A percentile compares a stretch with the other conserved stretches of the same genome.
Evolutionary conservation across 495 filamentous ascomycete species (phyloP).

Genomic region (Echria macrotheca): DNA sequence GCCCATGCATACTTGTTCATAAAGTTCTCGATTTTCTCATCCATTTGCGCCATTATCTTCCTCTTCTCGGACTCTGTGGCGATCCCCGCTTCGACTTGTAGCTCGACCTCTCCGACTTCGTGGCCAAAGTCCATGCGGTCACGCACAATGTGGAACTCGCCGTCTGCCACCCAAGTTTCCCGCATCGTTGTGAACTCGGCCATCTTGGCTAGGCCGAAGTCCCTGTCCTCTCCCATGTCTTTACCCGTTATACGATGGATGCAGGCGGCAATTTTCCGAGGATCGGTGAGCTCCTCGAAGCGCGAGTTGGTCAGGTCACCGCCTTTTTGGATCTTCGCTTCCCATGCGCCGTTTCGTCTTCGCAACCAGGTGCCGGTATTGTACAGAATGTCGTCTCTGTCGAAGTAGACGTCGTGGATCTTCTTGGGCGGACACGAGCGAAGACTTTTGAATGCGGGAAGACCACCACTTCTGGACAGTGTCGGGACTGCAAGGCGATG

Average conservation of each 20-base stretch:
- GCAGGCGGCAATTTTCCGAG: constrained; percentile 7
- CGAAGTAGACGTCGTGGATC: constrained; percentile 33
- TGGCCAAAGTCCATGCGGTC: constrained; percentile 35
- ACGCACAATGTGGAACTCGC: constrained; percentile 30
- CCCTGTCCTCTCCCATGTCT: not conserved
- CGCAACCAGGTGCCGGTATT: constrained; percentile 27
- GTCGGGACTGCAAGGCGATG: constrained; percentile 18
- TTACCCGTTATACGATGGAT: not conserved
- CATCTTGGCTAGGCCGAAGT: constrained; percentile 24
- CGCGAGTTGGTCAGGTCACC: constrained; percentile 24
- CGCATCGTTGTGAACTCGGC: constrained; percentile 28
- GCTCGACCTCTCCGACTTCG: constrained; percentile 35
- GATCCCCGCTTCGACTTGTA: constrained; percentile 17
- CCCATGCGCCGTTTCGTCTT: constrained; percentile 24
- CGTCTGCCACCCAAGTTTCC: constrained; percentile 29
- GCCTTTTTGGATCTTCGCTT: constrained; percentile 25
- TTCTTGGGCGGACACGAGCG: constrained; percentile 14
- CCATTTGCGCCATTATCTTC: constrained; percentile 26
- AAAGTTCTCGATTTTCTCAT: constrained; percentile 29
- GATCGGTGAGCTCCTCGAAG: constrained; percentile 25
- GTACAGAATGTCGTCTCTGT: constrained; percentile 21
- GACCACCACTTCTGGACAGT: constrained; percentile 18
- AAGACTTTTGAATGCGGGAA: constrained; percentile 22
- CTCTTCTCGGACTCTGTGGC: constrained; percentile 16
- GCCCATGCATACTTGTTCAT: constrained; percentile 35